Evolutionary conservation across 352 stramenopile genomes (phyloP), one percentile per base, ranked within the genome.

Genomic region (Globisporangium uncinulatum): DNA sequence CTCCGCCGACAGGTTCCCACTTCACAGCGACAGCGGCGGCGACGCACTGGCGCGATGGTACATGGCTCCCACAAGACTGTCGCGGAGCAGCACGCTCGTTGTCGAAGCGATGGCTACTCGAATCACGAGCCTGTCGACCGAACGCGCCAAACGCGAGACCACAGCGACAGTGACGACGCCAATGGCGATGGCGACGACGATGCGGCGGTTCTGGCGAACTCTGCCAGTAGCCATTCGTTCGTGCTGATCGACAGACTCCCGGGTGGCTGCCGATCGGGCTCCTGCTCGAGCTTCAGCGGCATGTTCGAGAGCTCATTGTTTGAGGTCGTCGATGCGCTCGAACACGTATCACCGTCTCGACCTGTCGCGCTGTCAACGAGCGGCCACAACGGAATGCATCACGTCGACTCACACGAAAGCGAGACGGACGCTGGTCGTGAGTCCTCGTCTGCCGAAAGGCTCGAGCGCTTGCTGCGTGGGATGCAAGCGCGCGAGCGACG

Each of bases 251-350:
- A 43, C 32, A 24, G 15, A 2, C n/a, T 62, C n/a, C 31, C 46
- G 10, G 20, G 31, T 24, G 32, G 15, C 15, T 44, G 17, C 4
- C 29, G 39, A 19, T 7, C 20, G n/a, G 37, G 41, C 3, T 20
- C 42, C 4, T 42, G n/a, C 46, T 24, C 31, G 11, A 70, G 57
- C 34, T 68, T 68, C 37, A 58, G 55, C 20, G 63, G 44, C 46
- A 24, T 85, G 51, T 80, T 76, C 46, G 74, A 85, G 29, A 62
- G 67, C 3, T 79, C 70, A 3, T 45, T 85, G 29, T 70, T 82
- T 36, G 74, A 80, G 24, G 63, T 76, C 8, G 65, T 85, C 2
- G 65, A 85, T 29, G 63, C 67, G 0, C 66, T 85, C 17, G 74
- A 84, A 53, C 47, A 24, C 29, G 34, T 29, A 4, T 29, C 24